Base-by-base conservation (phyloP, 2,329 filamentous ascomycete species). In the Chalaropsis thielavioides region DNA sequence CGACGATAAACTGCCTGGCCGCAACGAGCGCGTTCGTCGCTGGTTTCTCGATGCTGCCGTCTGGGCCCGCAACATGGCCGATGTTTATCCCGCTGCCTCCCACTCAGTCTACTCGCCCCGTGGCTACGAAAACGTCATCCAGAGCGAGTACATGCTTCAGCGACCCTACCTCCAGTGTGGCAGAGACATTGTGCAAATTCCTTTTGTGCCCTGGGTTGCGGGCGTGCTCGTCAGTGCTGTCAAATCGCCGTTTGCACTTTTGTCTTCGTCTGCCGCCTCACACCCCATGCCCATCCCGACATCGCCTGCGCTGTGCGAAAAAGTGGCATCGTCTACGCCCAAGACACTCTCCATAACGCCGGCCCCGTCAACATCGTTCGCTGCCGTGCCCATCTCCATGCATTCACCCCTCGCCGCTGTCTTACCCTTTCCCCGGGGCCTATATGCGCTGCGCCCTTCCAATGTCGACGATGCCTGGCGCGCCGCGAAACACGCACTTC, bases 401-500 rank as follows among this genome's bases (percentile, higher is more conserved):
- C 65, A 66, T 41, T 66, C 65, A 43, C 61, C 65, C 4, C 38
- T 66, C 2, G 65, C 65, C 1, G 54, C 65, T 10, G 15, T 63
- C 24, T 27, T 66, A 10, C 65, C 65, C 1, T 61, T 62, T 44
- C 61, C 65, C n/a, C 27, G 61, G 15, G 61, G 56, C 22, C 46
- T 66, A 4, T 24, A 31, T 13, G 65, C 65, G 2, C 44, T 66
- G 43, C 62, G 56, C 19, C 65, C 65, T 24, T 49, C 65, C 11
- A 66, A 66, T 54, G 19, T 64, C 6, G 65, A 66, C 46, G 65
- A 66, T 64, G 61, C 65, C 24, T 66, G 61, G 61, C 65, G 65
- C 13, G 65, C 65, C 6, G 65, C 65, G 8, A 66, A 66, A 19
- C 65, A 66, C 19, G 61, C 68, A 22, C 58, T 73, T 4, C 68